These are phyloP conservation scores for Penicillium cinerascens DNA, from an alignment of 495 filamentous ascomycete genomes.

Conservation along the genomic window DNA sequence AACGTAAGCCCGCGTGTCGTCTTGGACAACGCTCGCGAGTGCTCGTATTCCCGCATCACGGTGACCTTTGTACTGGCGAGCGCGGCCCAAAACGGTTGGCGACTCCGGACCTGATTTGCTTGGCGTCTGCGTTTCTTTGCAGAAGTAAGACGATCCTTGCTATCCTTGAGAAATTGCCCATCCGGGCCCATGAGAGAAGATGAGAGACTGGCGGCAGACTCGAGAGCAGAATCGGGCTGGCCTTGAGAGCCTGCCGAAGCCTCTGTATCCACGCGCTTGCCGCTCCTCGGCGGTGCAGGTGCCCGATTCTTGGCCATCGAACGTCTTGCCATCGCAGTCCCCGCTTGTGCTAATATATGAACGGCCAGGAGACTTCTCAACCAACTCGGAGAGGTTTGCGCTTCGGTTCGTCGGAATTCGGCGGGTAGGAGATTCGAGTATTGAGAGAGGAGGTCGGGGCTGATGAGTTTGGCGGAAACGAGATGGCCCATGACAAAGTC, in stretches of 20 bases:
- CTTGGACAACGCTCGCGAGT: constrained; percentile 76
- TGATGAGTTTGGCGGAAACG: constrained; percentile 44
- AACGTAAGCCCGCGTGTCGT: constrained; percentile 59
- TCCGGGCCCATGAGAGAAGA: constrained; percentile 48
- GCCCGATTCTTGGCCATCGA: constrained; percentile 51
- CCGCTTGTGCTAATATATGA: constrained; percentile 83
- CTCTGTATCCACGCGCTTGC: constrained; percentile 56
- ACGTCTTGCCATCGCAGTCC: constrained; percentile 51
- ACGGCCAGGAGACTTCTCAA: constrained; percentile 66
- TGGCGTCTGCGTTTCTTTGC: constrained; percentile 86
- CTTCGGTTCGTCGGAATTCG: constrained; percentile 41
- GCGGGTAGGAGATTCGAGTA: constrained; percentile 41
- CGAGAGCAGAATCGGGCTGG: constrained; percentile 42
- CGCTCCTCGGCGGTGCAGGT: constrained; percentile 36
- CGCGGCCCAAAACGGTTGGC: constrained; percentile 92
- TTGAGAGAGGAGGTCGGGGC: constrained; percentile 42
- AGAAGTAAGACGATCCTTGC: constrained; percentile 52
- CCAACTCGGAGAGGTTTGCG: constrained; percentile 54
- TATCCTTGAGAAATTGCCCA: constrained; percentile 52
- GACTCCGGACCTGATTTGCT: constrained; percentile 80
- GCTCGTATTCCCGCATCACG: constrained; percentile 87
- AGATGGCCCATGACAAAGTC: constrained; percentile 47
- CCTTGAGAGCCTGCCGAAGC: constrained; percentile 50
- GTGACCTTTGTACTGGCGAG: constrained; percentile 93
- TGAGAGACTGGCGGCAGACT: constrained; percentile 44